Base-by-base conservation (phyloP, 345 rosid species). In the Eucalyptus curtisii region DNA sequence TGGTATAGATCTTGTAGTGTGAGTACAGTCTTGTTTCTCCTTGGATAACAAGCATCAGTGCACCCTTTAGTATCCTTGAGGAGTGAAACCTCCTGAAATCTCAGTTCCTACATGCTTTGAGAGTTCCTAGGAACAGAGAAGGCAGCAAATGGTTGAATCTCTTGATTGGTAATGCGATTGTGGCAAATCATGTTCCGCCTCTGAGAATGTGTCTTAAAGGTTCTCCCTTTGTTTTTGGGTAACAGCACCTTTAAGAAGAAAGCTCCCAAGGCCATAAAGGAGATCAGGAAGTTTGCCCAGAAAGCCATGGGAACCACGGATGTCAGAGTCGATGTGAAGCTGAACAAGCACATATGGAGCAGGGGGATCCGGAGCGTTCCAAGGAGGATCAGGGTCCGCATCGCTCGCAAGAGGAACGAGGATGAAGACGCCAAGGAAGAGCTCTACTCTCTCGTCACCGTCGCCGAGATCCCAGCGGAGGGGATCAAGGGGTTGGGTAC, bases 171-270 rank as follows among this genome's bases (percentile, higher is more conserved):
- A 24, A 12, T 37, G 47, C 3, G 5, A 76, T 76, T 37, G 82
- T 5, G 66, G 66, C 66, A 4, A 55, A 30, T 57, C 24, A 5
- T 57, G 64, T 57, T 57, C 64, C 0, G 15, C 82, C 3, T 71
- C 27, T 10, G 7, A 71, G 45, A 37, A 37, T 11, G 45, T 86
- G 61, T 30, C 66, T 50, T 86, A 25, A 37, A 1, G 59, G 44
- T 52, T 40, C 47, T 52, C 47, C 33, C 20, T 1, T 22, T 8
- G 79, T 27, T 86, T 48, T 71, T 44, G 40, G 52, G 19, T 88
- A 86, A 55, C 89, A 90, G 91, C 89, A 90, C 91, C 24, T 90
- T 90, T 85, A 90, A 90, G 90, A 90, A 90, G 91, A 90, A 89
- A 82, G 91, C 91, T 50, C 91, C 91, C 27, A 88, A 71, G 86